Evolutionary conservation across 306 rosid genomes (phyloP).

Genomic region (Senna siamea): DNA sequence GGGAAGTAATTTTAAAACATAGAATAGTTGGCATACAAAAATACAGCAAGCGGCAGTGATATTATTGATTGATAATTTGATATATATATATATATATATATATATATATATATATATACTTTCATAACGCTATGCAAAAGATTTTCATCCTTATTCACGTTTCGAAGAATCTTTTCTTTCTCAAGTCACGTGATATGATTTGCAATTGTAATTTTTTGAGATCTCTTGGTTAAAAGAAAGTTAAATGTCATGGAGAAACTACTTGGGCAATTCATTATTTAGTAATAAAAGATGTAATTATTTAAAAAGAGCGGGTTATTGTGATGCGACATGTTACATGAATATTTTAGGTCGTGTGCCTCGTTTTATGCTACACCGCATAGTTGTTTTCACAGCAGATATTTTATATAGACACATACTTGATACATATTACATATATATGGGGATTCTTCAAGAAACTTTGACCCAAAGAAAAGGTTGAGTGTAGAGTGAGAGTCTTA

Average conservation of each 20-base stretch:
- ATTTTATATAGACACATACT: slow-evolving; percentile 19
- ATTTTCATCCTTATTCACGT: background rate
- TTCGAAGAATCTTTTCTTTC: background rate
- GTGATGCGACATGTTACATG: too few relatives aligned
- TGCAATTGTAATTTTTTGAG: background rate
- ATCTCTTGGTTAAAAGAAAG: background rate
- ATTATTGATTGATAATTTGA: background rate
- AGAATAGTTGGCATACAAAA: background rate
- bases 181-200: slow-evolving; percentile 1
- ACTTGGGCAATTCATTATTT: background rate
- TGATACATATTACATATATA: background rate
- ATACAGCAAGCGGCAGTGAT: background rate
- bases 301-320: too few relatives aligned
- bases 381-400: slow-evolving; percentile 31
- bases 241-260: too few relatives aligned
- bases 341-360: background rate
- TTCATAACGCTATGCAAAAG: background rate
- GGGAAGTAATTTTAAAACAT: slow-evolving; percentile 6
- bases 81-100: background rate
- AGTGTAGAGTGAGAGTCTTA: slow-evolving; percentile 9
- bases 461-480: slow-evolving; percentile 45
- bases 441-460: slow-evolving; percentile 52
- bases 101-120: background rate
- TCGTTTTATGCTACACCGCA: slow-evolving; percentile 8
- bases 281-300: background rate